phyloP scores from a whole-genome alignment of 2,329 filamentous ascomycete genomes.

The Hysterium pulicare region DNA sequence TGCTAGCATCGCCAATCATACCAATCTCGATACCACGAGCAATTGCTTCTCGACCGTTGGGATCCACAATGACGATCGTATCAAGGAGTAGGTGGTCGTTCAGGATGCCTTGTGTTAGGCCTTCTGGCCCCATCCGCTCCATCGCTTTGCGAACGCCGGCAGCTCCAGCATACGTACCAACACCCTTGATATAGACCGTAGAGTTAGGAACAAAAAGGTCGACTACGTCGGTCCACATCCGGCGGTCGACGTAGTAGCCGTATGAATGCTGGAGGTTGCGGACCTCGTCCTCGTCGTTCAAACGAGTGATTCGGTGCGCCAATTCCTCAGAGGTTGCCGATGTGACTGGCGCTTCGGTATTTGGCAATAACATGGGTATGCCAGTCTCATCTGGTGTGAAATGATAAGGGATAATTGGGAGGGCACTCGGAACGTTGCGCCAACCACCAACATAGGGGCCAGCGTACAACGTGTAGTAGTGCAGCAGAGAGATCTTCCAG shows the following conservation, averaged over 20 bases:
- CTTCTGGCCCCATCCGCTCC: slow-evolving; percentile 21
- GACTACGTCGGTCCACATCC: slow-evolving; percentile 25
- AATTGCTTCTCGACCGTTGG: slow-evolving; percentile 14
- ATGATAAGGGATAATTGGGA: slow-evolving; percentile 21
- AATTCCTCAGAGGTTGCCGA: slow-evolving; percentile 13
- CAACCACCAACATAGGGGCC: slow-evolving; percentile 18
- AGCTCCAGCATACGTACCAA: slow-evolving; percentile 10
- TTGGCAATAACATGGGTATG: slow-evolving; percentile 14
- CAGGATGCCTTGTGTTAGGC: slow-evolving; percentile 18
- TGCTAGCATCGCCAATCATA: slow-evolving; percentile 21
- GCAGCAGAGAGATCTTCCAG: slow-evolving; percentile 18
- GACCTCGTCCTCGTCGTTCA: slow-evolving; percentile 23
- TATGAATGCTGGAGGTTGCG: slow-evolving; percentile 22
- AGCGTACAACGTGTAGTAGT: slow-evolving; percentile 20
- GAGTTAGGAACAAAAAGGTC: slow-evolving; percentile 13
- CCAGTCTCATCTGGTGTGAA: slow-evolving; percentile 19
- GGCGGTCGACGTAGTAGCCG: slow-evolving; percentile 22
- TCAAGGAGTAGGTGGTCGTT: slow-evolving; percentile 26
- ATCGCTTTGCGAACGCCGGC: slow-evolving; percentile 13
- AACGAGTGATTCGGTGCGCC: slow-evolving; percentile 11
- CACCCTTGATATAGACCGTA: slow-evolving; percentile 8
- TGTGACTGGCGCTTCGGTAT: slow-evolving; percentile 8
- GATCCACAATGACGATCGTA: slow-evolving; percentile 17
- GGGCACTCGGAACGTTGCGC: slow-evolving; percentile 16
- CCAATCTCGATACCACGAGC: slow-evolving; percentile 20